Evolutionary conservation across 208 protist species (phyloP).

Genomic region (Leishmania turanica): DNA sequence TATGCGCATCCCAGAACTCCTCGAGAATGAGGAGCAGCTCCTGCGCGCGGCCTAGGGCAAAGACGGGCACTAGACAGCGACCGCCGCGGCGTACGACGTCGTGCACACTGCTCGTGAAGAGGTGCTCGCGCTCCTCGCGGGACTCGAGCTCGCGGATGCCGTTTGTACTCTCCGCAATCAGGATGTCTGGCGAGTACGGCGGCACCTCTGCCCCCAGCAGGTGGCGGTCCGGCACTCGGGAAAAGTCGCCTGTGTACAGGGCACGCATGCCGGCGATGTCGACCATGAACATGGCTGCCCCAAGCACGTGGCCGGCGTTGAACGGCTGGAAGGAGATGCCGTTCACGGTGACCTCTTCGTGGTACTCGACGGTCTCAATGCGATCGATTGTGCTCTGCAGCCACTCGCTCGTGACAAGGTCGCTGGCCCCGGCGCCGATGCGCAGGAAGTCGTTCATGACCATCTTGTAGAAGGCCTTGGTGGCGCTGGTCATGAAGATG

Average conservation of each 20-base stretch:
- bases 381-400: slow-evolving; percentile 93
- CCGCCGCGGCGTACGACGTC: slow-evolving; percentile 95
- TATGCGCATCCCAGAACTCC: slow-evolving; percentile 98
- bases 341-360: slow-evolving; percentile 95
- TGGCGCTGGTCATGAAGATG: slow-evolving; percentile 98
- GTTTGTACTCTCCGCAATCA: slow-evolving; percentile 99
- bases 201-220: slow-evolving; percentile 97
- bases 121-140: slow-evolving; percentile 94
- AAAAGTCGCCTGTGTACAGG: slow-evolving; percentile 99
- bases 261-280: slow-evolving; percentile 97
- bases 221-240: slow-evolving; percentile 97
- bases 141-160: slow-evolving; percentile 96
- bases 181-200: slow-evolving; percentile 93
- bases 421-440: slow-evolving; percentile 82
- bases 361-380: slow-evolving; percentile 98
- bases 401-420: slow-evolving; percentile 95
- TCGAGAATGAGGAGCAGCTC: slow-evolving; percentile 99
- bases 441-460: slow-evolving; percentile 97
- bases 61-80: slow-evolving; percentile 98
- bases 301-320: slow-evolving; percentile 98
- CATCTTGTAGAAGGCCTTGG: slow-evolving; percentile 97
- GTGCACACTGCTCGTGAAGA: slow-evolving; percentile 94
- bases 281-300: slow-evolving; percentile 98
- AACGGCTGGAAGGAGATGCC: slow-evolving; percentile 98
- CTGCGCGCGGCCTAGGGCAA: slow-evolving; percentile 98